Conservation (phyloP, 2,329 filamentous ascomycete genomes). For the Lecanoromycetidae sp. region DNA sequence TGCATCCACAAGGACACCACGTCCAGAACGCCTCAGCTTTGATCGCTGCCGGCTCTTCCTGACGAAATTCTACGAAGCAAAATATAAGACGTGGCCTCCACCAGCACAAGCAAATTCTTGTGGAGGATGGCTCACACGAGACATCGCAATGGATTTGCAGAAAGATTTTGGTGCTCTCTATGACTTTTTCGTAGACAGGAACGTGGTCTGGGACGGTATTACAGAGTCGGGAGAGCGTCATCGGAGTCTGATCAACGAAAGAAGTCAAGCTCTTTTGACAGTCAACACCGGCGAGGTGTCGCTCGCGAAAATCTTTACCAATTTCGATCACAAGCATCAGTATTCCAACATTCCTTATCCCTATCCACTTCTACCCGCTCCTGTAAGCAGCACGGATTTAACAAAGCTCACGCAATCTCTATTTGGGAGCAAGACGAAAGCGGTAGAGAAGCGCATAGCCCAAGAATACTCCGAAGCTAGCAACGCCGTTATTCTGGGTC, state of each 20-base stretch:
- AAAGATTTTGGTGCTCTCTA: constrained; percentile 16
- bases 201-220: constrained; percentile 11
- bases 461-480: constrained; percentile 10
- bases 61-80: constrained; percentile 22
- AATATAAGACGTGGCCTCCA: constrained; percentile 7
- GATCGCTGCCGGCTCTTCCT: constrained; percentile 51
- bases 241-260: constrained; percentile 8
- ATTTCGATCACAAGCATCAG: constrained; percentile 14
- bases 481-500: constrained; percentile 9
- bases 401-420: not conserved
- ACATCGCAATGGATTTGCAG: constrained; percentile 12
- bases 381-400: not conserved
- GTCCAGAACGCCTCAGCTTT: constrained; percentile 41
- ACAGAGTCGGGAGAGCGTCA: constrained; percentile 7
- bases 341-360: constrained; percentile 14
- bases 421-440: constrained; percentile 10
- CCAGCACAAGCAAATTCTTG: not conserved
- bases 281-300: constrained; percentile 6
- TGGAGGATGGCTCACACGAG: constrained; percentile 15
- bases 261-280: not conserved
- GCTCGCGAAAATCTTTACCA: constrained; percentile 13
- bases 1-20: constrained; percentile 22
- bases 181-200: constrained; percentile 16
- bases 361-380: constrained; percentile 13
- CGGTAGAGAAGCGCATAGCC: constrained; percentile 5